A percentile compares a stretch with the other conserved stretches of the same genome.
phyloP scores from a whole-genome alignment of 306 rosid species.

The Sicyos edulis region DNA sequence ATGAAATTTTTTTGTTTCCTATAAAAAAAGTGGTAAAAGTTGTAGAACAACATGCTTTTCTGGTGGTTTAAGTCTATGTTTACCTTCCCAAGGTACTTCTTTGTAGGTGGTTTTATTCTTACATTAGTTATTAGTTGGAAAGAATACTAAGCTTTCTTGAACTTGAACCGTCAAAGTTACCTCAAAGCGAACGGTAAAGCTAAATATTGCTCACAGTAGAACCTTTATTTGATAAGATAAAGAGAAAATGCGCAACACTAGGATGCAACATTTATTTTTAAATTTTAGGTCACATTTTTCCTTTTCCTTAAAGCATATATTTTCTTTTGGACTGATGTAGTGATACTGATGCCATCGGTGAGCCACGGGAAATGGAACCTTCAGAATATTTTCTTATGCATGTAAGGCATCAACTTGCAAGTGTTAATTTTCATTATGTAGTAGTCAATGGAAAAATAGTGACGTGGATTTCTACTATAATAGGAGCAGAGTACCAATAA shows the following conservation, averaged over 20 bases:
- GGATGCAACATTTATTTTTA: not conserved
- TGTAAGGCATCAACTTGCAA: constrained; percentile 38
- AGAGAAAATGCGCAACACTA: constrained; percentile 1
- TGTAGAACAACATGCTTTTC: not conserved
- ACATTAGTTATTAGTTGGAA: not conserved
- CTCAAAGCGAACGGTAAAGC: constrained; percentile 9
- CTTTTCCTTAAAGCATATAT: constrained; percentile 22
- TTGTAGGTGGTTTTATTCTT: not conserved
- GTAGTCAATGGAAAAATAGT: not conserved
- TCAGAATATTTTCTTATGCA: constrained; percentile 34
- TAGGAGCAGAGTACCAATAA: constrained; percentile 45
- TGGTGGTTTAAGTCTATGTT: not conserved
- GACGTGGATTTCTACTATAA: not conserved
- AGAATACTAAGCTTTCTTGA: not conserved
- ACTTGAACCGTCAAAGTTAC: not conserved
- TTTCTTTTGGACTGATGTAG: constrained; percentile 40
- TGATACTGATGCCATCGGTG: constrained; percentile 41
- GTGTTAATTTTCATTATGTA: constrained; percentile 24
- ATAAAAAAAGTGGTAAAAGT: not conserved
- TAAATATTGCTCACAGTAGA: not conserved
- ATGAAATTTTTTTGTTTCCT: too few relatives aligned
- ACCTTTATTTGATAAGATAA: not conserved
- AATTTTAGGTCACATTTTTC: constrained; percentile 4
- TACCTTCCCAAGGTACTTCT: not conserved
- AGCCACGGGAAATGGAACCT: constrained; percentile 42